A percentile compares a stretch with the other conserved stretches of the same genome.
phyloP scores from a whole-genome alignment of 768 basidiomycete species.

The Auriscalpium orientale region DNA sequence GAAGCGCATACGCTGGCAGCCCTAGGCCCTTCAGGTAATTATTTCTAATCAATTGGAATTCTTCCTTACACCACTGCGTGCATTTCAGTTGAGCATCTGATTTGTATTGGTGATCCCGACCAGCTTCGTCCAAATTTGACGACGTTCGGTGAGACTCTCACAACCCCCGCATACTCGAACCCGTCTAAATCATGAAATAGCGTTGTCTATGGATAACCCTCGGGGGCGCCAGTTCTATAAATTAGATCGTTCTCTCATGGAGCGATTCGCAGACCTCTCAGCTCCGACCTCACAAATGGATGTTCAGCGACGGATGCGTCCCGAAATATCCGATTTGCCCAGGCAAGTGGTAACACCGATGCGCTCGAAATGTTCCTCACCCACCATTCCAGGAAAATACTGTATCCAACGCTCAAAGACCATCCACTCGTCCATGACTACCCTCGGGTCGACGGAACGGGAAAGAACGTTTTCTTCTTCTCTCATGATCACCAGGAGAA shows the following conservation, averaged over 20 bases:
- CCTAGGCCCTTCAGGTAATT: slow-evolving; percentile 38
- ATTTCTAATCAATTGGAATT: no score
- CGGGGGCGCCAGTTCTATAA: slow-evolving; percentile 47
- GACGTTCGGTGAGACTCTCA: slow-evolving; percentile 41
- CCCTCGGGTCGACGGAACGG: slow-evolving; percentile 52
- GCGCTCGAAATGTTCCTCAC: background rate
- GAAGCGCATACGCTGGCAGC: slow-evolving; percentile 68
- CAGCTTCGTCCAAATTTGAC: slow-evolving; percentile 66
- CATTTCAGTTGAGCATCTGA: slow-evolving; percentile 55
- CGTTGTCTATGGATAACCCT: slow-evolving; percentile 60
- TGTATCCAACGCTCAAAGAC: slow-evolving; percentile 57
- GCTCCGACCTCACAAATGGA: slow-evolving; percentile 62
- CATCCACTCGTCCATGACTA: slow-evolving; percentile 44
- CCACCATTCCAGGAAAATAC: slow-evolving; percentile 35
- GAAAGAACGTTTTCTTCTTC: slow-evolving; percentile 61
- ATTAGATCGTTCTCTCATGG: slow-evolving; percentile 67
- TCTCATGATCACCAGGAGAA: slow-evolving; percentile 56
- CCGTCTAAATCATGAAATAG: slow-evolving; percentile 26
- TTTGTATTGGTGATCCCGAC: slow-evolving; percentile 71
- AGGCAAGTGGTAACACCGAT: slow-evolving; percentile 26
- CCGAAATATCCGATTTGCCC: slow-evolving; percentile 54
- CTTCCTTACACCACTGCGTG: background rate
- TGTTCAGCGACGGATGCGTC: slow-evolving; percentile 72
- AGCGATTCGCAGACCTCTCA: slow-evolving; percentile 50
- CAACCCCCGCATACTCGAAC: background rate